These are phyloP conservation scores for Huntiella savannae DNA, from an alignment of 2,329 filamentous ascomycete species.

Conservation along the genomic window DNA sequence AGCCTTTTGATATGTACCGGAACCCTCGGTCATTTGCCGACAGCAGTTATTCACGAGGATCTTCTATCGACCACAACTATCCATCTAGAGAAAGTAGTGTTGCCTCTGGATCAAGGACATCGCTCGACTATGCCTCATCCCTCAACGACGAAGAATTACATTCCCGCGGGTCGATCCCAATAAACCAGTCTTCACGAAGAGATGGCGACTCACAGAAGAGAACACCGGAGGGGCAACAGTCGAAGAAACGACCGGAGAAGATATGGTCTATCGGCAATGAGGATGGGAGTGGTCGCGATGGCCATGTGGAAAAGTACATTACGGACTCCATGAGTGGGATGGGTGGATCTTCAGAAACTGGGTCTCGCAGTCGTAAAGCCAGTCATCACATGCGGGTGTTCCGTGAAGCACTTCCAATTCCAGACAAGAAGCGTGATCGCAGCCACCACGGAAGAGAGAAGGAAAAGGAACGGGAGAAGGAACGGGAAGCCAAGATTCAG, in stretches of 20 bases:
- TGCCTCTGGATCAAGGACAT: slow-evolving; percentile 3
- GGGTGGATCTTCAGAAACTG: slow-evolving; percentile 26
- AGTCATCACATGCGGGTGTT: slow-evolving; percentile 50
- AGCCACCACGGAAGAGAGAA: slow-evolving; percentile 3
- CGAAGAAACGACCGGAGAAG: slow-evolving; percentile 30
- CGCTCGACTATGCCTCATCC: slow-evolving; percentile 4
- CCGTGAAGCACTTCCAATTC: slow-evolving; percentile 42
- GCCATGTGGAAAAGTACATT: slow-evolving; percentile 46
- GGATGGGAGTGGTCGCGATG: slow-evolving; percentile 25
- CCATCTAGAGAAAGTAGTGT: slow-evolving; percentile 7
- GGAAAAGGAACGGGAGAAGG: slow-evolving; percentile 6
- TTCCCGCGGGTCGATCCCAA: no score
- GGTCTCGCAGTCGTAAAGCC: slow-evolving; percentile 43
- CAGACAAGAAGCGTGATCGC: slow-evolving; percentile 35
- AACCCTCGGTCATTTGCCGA: slow-evolving; percentile 2
- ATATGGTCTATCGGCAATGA: slow-evolving; percentile 42
- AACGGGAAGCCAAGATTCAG: not conserved
- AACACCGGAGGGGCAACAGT: not conserved
- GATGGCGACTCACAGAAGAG: not conserved
- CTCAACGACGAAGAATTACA: not conserved
- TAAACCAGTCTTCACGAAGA: no score
- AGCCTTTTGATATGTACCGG: slow-evolving; percentile 5
- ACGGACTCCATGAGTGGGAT: slow-evolving; percentile 39
- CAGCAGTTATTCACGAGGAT: slow-evolving; percentile 1
- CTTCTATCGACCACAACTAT: slow-evolving; percentile 4